Evolutionary conservation across 257 asterid genomes (phyloP).

Genomic region (Paraleonurus japonicus): DNA sequence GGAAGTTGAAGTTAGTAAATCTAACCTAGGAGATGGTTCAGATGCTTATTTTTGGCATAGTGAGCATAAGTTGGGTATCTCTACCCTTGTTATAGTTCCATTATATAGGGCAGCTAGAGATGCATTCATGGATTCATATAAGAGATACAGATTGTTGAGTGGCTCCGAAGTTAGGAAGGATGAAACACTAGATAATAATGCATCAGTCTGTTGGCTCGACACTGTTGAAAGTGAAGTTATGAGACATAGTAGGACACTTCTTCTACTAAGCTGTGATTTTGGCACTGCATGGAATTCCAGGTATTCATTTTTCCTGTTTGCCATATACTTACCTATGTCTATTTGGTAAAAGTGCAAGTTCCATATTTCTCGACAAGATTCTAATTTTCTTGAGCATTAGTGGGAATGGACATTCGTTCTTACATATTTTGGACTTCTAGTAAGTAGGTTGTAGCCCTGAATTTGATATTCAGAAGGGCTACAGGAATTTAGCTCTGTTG

Average conservation of each 20-base stretch:
- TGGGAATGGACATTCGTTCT: slow-evolving; percentile 2
- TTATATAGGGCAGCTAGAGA: slow-evolving; percentile 63
- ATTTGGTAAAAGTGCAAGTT: neutral
- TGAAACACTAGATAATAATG: slow-evolving; percentile 27
- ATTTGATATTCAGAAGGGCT: neutral
- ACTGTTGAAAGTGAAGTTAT: slow-evolving; percentile 54
- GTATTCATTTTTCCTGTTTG: slow-evolving; percentile 26
- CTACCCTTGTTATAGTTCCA: slow-evolving; percentile 58
- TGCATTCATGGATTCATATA: slow-evolving; percentile 62
- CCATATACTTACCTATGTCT: neutral
- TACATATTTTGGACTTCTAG: slow-evolving; percentile 7
- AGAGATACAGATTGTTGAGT: slow-evolving; percentile 36
- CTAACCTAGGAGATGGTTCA: slow-evolving; percentile 22
- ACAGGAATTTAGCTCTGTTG: neutral
- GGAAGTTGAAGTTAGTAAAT: slow-evolving; percentile 22
- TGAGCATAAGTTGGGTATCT: slow-evolving; percentile 82
- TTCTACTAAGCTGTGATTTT: slow-evolving; percentile 80
- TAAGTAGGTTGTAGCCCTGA: neutral
- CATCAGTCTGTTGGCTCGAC: slow-evolving; percentile 20
- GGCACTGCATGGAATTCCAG: slow-evolving; percentile 97
- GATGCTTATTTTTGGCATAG: slow-evolving; percentile 55
- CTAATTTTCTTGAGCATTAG: neutral
- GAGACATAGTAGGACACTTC: slow-evolving; percentile 83
- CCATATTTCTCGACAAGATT: neutral
- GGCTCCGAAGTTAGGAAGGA: slow-evolving; percentile 26